Evolutionary conservation across 768 basidiomycete species (phyloP), one percentile per base, ranked within the genome.

Genomic region (Kwoniella sp.): DNA sequence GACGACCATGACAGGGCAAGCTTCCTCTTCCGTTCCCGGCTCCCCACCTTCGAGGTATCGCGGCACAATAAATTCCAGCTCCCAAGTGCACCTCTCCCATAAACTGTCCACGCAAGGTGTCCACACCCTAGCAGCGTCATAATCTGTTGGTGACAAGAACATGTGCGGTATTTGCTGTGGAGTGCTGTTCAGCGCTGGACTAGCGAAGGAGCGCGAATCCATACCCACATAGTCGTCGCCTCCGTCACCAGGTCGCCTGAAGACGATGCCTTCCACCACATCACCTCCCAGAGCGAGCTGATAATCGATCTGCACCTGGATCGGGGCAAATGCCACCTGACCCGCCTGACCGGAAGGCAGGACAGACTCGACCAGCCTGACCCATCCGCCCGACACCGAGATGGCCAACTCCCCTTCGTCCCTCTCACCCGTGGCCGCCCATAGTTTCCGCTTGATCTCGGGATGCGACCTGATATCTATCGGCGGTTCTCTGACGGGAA

Each of bases 71-170:
- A 95, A 89, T 73, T 96, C 89, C 51, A 98, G 86, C 67, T 99
- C 95, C 95, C 95, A 99, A 6, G 93, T 92, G 63, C 88, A 95
- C 64, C 89, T 85, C 74, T 95, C 92, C 88, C 90, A 93, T 19
- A 90, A 75, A 63, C 83, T 88, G 73, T 99, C 95, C 17, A 96
- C 75, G 65, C 95, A 99, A 12, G 95, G 95, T n/a, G 96, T 85
- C 95, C 95, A 99, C 64, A 89, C 91, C 66, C 95, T 80, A n/a
- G 93, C 91, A 15, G 89, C 81, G 68, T 92, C 89, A 5, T 90
- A 84, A 7, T 85, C 85, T 0, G 88, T 86, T 0, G 90, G 85
- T 3, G 84, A 86, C 3, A 91, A 89, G 67, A 86, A 98, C 38
- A 86, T 85, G 76, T 98, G 95, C 41, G 93, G 93, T 55, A 91